Conservation (phyloP, 768 basidiomycete genomes). For the Auricularia sp. region DNA sequence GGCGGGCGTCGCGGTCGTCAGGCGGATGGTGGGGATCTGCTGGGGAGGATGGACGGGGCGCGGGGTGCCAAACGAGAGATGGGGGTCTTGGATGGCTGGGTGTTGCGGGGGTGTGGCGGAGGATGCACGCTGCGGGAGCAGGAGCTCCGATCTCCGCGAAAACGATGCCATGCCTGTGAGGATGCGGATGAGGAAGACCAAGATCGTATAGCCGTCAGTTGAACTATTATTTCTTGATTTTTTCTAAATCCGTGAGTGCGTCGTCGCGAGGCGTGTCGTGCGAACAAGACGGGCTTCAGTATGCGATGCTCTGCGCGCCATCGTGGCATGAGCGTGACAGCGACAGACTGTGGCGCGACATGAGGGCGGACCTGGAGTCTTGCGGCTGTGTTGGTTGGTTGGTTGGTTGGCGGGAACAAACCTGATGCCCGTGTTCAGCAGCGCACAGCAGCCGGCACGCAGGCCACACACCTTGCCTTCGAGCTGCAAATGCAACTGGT, state of each 20-base stretch:
- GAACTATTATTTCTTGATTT: background rate
- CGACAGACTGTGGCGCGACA: background rate
- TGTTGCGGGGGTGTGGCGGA: conserved; percentile 18
- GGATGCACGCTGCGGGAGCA: background rate
- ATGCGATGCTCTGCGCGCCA: background rate
- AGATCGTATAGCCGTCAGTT: background rate
- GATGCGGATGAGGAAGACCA: background rate
- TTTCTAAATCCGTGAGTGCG: background rate
- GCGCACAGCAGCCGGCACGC: too few relatives aligned
- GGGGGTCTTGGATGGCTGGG: background rate
- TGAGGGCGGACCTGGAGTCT: background rate
- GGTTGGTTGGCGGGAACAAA: background rate
- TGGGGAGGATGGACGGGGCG: too few relatives aligned
- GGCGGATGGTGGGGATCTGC: conserved; percentile 50
- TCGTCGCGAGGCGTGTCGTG: background rate
- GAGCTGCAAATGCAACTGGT: too few relatives aligned
- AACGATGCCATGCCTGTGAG: background rate
- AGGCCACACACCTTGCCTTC: too few relatives aligned
- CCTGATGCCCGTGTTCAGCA: too few relatives aligned
- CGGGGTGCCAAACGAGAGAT: background rate
- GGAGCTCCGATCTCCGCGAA: background rate
- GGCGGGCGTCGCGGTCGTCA: conserved; percentile 59
- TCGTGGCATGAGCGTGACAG: background rate
- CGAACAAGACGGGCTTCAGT: background rate
- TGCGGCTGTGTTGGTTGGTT: background rate